Evolutionary conservation across 305 asterid genomes (phyloP), one percentile per base, ranked within the genome.

Genomic region (Euphrasia arctica): DNA sequence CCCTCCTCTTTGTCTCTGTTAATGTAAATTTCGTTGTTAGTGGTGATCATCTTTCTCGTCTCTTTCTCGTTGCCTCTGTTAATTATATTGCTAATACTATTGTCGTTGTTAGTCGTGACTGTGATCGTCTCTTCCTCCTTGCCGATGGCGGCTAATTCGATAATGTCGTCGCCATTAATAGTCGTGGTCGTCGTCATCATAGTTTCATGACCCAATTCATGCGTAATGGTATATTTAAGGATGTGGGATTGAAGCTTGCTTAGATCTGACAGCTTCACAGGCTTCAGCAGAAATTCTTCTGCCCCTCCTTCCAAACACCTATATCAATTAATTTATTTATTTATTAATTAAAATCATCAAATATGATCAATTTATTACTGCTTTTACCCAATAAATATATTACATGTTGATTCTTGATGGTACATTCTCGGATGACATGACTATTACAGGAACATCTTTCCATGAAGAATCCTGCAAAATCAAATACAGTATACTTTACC

Each of bases 231-330:
- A n/a, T 62, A 4, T 13, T 31, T 73, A 29, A 72, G 60, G 9
- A 82, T 71, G 56, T 76, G 72, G 0, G 85, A 74, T 5, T 78
- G 85, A 28, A 80, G 71, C 66, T 78, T 80, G 64, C 67, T 76
- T 15, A 83, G 62, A 28, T 82, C 88, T 28, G 88, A 76, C 58
- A 77, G 42, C 31, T 78, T 80, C 55, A 82, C 85, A 1, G 88
- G 88, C 14, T 82, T 82, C 74, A 82, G 29, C 15, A 82, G 70
- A 73, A 79, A 82, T 61, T 79, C 82, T 73, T 79, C 79, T 58
- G 88, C 88, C 39, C 88, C 88, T 62, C 83, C 88, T 73, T 82
- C 88, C 70, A 82, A 69, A 14, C 88, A 82, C 87, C 85, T 79
- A 31, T 57, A 11, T 4, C 5, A 25, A 25, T 31, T 9, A 54